phyloP scores from a whole-genome alignment of 2,329 filamentous ascomycete genomes.

The Cytospora piceicola region DNA sequence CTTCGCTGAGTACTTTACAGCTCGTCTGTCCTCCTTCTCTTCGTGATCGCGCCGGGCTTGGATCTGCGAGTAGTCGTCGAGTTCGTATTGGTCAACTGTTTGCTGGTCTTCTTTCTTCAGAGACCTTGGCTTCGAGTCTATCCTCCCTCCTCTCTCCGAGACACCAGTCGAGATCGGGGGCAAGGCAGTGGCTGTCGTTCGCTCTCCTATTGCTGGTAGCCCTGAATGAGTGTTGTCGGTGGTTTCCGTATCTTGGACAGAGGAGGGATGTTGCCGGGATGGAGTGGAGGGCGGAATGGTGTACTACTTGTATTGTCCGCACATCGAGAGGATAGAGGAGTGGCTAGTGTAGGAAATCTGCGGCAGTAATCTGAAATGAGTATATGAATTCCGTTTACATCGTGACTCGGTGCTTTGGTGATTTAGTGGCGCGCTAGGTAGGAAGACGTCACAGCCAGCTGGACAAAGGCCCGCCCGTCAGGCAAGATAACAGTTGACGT shows the following conservation, averaged over 20 bases:
- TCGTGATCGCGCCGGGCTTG: conserved; percentile 37
- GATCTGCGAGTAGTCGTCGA: conserved; percentile 46
- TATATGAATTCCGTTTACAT: background rate
- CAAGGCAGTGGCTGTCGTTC: conserved; percentile 17
- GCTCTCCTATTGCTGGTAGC: conserved; percentile 14
- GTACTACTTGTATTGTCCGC: conserved; percentile 28
- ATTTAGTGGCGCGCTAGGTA: conserved; percentile 10
- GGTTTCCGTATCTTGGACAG: conserved; percentile 21
- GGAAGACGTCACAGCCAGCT: conserved; percentile 16
- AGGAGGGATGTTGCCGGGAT: conserved; percentile 24
- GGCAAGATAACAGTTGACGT: background rate
- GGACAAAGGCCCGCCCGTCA: conserved; percentile 5
- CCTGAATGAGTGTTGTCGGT: conserved; percentile 12
- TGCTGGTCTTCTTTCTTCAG: background rate
- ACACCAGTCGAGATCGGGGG: conserved; percentile 21
- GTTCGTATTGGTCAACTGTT: conserved; percentile 43
- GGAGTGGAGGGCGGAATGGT: conserved; percentile 25
- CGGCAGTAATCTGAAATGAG: conserved; percentile 5
- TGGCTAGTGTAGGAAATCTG: background rate
- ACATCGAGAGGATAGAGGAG: conserved; percentile 4
- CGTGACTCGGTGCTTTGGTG: conserved; percentile 15
- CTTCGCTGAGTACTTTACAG: conserved; percentile 62
- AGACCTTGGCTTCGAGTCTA: conserved; percentile 8
- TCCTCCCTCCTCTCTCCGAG: conserved; percentile 28
- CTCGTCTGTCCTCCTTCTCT: conserved; percentile 42